These are phyloP conservation scores for Plasmopara viticola DNA, from an alignment of 352 stramenopile genomes.

Conservation along the genomic window DNA sequence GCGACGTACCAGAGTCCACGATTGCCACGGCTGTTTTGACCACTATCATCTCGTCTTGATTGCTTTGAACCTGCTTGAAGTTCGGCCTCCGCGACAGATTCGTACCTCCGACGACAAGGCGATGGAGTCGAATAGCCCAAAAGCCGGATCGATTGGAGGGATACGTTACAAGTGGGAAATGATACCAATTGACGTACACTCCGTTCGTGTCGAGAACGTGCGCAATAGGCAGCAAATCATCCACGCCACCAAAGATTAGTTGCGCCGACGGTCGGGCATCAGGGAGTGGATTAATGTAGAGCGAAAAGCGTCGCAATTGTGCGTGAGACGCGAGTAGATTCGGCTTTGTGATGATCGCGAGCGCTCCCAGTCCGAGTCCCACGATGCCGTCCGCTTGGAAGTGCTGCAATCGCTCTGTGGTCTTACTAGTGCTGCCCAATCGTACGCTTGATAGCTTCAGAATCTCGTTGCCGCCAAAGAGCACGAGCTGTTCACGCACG, in stretches of 20 bases:
- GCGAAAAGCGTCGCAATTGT: conserved; percentile 39
- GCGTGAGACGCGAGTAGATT: conserved; percentile 29
- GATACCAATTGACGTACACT: conserved; percentile 29
- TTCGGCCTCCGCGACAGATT: conserved; percentile 1
- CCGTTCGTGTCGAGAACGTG: conserved; percentile 6
- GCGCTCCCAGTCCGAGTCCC: conserved; percentile 42
- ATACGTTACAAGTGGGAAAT: conserved; percentile 42
- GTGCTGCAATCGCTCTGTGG: conserved; percentile 38
- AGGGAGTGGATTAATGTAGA: conserved; percentile 61
- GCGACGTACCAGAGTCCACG: conserved; percentile 62
- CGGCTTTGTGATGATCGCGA: conserved; percentile 54
- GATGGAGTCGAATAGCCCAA: conserved; percentile 44
- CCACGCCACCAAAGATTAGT: conserved; percentile 53
- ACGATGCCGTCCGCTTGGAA: conserved; percentile 67
- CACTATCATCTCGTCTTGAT: conserved; percentile 14
- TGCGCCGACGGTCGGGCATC: conserved; percentile 35
- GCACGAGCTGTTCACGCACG: conserved; percentile 39
- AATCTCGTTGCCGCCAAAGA: conserved; percentile 19
- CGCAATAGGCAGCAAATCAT: conserved; percentile 27
- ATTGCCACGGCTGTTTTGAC: conserved; percentile 31
- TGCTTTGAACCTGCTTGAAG: conserved; percentile 3
- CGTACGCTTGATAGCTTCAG: conserved; percentile 31
- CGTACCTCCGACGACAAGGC: conserved; percentile 19
- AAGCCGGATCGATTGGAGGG: conserved; percentile 40
- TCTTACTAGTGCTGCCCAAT: conserved; percentile 42